Evolutionary conservation across 352 stramenopile genomes (phyloP), one percentile per base, ranked within the genome.

Genomic region (Aphanomyces invadans): DNA sequence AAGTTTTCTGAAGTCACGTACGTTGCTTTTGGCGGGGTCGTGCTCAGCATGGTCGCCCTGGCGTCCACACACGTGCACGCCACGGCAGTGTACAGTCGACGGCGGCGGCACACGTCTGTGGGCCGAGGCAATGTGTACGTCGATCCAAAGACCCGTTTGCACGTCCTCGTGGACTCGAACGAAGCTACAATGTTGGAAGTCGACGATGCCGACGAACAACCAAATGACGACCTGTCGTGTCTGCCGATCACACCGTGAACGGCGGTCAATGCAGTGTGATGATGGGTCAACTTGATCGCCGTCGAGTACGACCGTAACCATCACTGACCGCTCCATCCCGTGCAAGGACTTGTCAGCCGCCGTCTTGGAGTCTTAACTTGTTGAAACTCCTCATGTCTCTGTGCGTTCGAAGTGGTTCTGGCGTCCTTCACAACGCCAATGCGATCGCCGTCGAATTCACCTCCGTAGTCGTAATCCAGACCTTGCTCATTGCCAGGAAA

Each of bases 111-210:
- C 12, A 44, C 46, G 21, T 3, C 17, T 42, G 7, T 63, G n/a
- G 17, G 12, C n/a, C 38, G 32, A 2, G 60, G 60, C 46, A 52
- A 28, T 39, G 60, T 67, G 19, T 67, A 67, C 60, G 46, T 67
- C 15, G 60, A 67, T 17, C 21, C 19, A 33, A 19, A 33, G 26
- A 67, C 60, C 7, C 19, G 46, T 1, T 17, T 67, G 42, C 60
- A 67, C 31, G 33, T 67, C 48, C 26, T 67, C 17, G 42, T 59
- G 21, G 21, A 67, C 29, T 23, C 25, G 19, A 26, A 57, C 49
- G 15, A 21, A 1, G 29, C 49, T 5, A 1, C n/a, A 21, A 29
- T 31, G 46, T 54, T 54, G 46, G n/a, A 29, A 11, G 15, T 54
- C n/a, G 46, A 54, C 15, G 46, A 54, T 10, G n/a, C 46, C n/a